Percentiles rank a stretch among this genome's conserved stretches.
phyloP scores from a whole-genome alignment of 2,329 filamentous ascomycete genomes.

The Colletotrichum australisinense region DNA sequence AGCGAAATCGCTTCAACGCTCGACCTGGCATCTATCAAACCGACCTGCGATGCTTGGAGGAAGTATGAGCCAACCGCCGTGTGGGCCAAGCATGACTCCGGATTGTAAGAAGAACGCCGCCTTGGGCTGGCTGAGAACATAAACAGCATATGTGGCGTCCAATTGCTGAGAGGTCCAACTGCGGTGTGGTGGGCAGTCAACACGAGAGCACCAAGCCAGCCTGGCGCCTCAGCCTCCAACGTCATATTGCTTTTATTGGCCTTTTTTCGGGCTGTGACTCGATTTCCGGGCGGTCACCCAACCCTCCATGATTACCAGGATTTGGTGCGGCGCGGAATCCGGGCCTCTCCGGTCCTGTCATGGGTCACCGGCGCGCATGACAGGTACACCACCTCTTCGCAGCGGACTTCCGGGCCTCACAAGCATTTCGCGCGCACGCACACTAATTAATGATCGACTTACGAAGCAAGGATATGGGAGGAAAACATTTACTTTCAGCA shows the following conservation, averaged over 20 bases:
- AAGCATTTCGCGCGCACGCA: not conserved
- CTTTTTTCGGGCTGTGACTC: not conserved
- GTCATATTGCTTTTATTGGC: not conserved
- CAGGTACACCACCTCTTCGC: not conserved
- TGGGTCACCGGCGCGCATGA: not conserved
- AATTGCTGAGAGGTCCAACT: not conserved
- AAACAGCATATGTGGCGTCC: constrained; percentile 10
- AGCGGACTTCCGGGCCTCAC: not conserved
- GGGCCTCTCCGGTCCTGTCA: not conserved
- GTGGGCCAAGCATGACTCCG: constrained; percentile 37
- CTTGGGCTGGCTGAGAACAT: constrained; percentile 11
- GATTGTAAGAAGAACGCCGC: constrained; percentile 10
- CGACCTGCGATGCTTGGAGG: constrained; percentile 37
- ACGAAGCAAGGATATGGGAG: not conserved
- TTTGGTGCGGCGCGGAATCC: not conserved
- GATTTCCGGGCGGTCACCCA: not conserved
- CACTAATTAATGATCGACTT: not conserved
- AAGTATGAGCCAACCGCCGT: constrained; percentile 29
- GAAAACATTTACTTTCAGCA: not conserved
- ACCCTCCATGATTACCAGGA: not conserved
- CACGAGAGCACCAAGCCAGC: constrained; percentile 21
- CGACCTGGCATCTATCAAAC: constrained; percentile 30
- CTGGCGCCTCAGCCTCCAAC: not conserved
- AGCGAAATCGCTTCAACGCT: constrained; percentile 33
- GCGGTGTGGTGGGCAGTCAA: not conserved